Evolutionary conservation across 495 filamentous ascomycete species (phyloP), one percentile per base, ranked within the genome.

Genomic region (Penicillium steckii): DNA sequence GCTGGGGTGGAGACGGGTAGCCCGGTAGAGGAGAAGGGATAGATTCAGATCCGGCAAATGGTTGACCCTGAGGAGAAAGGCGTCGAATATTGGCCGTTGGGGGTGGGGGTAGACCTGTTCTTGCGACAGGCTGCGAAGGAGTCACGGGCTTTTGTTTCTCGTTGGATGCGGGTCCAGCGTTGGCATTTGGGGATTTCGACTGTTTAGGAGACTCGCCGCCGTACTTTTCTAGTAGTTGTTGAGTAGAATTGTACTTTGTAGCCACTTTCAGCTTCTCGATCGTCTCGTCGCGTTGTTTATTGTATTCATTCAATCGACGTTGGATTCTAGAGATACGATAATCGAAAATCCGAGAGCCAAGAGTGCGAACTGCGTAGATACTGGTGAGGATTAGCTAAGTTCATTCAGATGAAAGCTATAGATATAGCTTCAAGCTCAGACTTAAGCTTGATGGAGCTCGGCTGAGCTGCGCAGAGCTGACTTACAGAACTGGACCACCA

Each of bases 201-300:
- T 83, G 66, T 62, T 74, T 71, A 0, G 75, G 77, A 15, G 80
- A 75, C 30, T 79, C 73, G 24, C 82, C 88, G 30, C 89, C 92
- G 66, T 98, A 98, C 63, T 96, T 98, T 62, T 97, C 88, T 2
- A 98, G 81, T 44, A 98, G 71, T 60, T 96, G 84, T 63, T 95
- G 88, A 13, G 94, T 98, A 6, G 91, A 91, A 69, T 96, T 87
- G 72, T 95, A 98, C 64, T 89, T 95, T 27, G 94, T 98, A 17
- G 91, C 91, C 24, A 83, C 81, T 70, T 97, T 98, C 43, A 98
- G 83, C 70, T 91, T 92, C 62, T 95, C 88, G 56, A 98, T 96
- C 1, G 91, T 95, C 60, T 84, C 83, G 46, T 87, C 81, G 40
- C 91, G 84, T 69, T 96, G 87, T 48, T 81, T 78, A 45, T 93